Conservation (phyloP, 805 yeast species). For the Teunomyces funiuensis region DNA sequence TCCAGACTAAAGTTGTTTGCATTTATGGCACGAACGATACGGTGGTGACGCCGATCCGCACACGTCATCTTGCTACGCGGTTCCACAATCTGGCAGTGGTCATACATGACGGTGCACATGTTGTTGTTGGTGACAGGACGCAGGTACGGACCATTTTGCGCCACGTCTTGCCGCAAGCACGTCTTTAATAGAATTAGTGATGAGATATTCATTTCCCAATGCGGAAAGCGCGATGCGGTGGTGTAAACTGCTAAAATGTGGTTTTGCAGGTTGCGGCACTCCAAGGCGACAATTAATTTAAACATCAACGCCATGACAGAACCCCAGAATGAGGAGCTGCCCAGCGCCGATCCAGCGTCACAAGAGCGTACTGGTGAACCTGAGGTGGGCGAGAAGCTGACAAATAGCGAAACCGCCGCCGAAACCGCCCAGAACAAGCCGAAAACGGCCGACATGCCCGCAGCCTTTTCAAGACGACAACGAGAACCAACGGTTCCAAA, state of each 20-base stretch:
- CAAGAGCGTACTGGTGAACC: too few relatives aligned
- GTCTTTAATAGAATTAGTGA: conserved; percentile 1
- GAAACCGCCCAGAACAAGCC: background rate
- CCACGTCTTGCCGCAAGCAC: background rate
- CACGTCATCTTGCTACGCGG: conserved; percentile 22
- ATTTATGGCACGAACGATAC: conserved; percentile 33
- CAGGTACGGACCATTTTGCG: background rate
- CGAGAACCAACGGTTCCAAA: conserved; percentile 7
- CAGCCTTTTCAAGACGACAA: conserved; percentile 25
- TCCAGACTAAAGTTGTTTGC: conserved; percentile 25
- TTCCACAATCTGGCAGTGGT: conserved; percentile 18
- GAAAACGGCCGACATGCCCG: conserved; percentile 1
- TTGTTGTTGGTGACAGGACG: conserved; percentile 27
- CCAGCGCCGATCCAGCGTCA: too few relatives aligned
- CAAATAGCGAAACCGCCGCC: background rate
- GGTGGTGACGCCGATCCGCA: conserved; percentile 33
- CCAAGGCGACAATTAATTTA: background rate
- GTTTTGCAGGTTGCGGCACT: background rate
- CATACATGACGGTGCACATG: conserved; percentile 39
- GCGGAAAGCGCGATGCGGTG: too few relatives aligned
- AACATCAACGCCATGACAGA: background rate
- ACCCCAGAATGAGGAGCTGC: background rate
- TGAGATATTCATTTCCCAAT: too few relatives aligned
- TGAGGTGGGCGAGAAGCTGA: too few relatives aligned
- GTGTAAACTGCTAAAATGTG: too few relatives aligned